Evolutionary conservation across 257 asterid species (phyloP).

Genomic region (Forsythia suspensa): DNA sequence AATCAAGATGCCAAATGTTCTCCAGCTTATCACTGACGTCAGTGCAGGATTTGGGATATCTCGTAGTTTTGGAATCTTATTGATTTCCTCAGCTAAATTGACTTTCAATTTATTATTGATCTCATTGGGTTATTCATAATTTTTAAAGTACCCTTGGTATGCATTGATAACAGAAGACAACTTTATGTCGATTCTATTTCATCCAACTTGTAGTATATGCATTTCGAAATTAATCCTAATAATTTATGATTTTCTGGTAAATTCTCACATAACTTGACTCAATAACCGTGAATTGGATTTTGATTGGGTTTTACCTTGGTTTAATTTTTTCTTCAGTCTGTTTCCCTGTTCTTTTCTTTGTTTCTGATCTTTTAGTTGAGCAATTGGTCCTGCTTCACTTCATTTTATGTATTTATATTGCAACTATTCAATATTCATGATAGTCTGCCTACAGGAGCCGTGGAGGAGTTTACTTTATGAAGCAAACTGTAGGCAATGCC

Average conservation of each 20-base stretch:
- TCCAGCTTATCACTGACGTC: background rate
- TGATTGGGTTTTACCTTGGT: background rate
- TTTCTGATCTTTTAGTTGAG: slow-evolving; percentile 18
- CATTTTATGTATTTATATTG: slow-evolving; percentile 10
- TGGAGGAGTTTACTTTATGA: slow-evolving; percentile 78
- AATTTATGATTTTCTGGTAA: background rate
- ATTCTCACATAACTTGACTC: background rate
- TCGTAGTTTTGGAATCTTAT: too few relatives aligned
- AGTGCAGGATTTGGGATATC: background rate
- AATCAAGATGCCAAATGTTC: background rate
- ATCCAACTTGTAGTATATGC: background rate
- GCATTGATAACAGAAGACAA: too few relatives aligned
- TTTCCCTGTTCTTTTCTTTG: background rate
- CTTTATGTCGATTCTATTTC: background rate
- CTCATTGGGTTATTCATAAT: too few relatives aligned
- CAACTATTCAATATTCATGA: slow-evolving; percentile 25
- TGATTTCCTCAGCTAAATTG: too few relatives aligned
- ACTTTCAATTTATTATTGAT: too few relatives aligned
- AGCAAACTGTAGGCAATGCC: slow-evolving; percentile 98
- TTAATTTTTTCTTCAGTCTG: background rate
- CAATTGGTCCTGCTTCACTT: slow-evolving; percentile 14
- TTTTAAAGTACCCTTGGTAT: too few relatives aligned
- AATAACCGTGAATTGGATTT: background rate
- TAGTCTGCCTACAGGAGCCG: slow-evolving; percentile 53
- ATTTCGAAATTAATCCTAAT: background rate